Conservation (phyloP, 352 stramenopile genomes). For the Phytophthora fragariae region DNA sequence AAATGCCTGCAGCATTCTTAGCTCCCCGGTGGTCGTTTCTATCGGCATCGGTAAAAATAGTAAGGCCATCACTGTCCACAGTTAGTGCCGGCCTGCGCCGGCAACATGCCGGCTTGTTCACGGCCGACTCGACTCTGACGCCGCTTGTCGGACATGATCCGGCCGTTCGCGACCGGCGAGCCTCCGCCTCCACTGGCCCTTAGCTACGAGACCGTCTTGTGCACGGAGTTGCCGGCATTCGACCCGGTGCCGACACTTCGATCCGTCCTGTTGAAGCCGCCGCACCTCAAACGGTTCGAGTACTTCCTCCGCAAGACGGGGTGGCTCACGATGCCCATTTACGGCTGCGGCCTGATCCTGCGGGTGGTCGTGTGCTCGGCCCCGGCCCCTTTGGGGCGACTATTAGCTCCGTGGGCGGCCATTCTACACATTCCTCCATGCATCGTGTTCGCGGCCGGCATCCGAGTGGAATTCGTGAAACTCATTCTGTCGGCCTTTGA, state of each 20-base stretch:
- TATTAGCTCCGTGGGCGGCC: constrained; percentile 16
- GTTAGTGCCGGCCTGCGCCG: too few relatives aligned
- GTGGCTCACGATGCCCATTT: constrained; percentile 40
- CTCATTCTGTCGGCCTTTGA: constrained; percentile 37
- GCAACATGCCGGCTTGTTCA: not conserved
- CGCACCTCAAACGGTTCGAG: constrained; percentile 22
- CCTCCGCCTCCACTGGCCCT: not conserved
- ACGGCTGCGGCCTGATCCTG: constrained; percentile 27
- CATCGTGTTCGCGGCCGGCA: constrained; percentile 30
- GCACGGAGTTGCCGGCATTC: constrained; percentile 33
- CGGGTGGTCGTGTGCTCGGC: constrained; percentile 23
- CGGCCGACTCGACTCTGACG: not conserved
- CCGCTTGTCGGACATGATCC: constrained; percentile 27
- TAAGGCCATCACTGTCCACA: too few relatives aligned
- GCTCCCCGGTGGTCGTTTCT: not conserved
- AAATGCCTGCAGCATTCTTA: not conserved
- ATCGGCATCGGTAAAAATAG: constrained; percentile 18
- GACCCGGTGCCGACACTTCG: constrained; percentile 32
- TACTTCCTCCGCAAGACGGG: constrained; percentile 22
- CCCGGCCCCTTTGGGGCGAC: constrained; percentile 18
- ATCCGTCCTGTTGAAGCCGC: constrained; percentile 16
- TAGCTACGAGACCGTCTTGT: constrained; percentile 33
- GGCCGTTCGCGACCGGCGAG: constrained; percentile 18
- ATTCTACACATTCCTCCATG: constrained; percentile 31
- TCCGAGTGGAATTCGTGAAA: constrained; percentile 38